Conservation (phyloP, 2,329 filamentous ascomycete species). For the Fusarium sarcochroum region DNA sequence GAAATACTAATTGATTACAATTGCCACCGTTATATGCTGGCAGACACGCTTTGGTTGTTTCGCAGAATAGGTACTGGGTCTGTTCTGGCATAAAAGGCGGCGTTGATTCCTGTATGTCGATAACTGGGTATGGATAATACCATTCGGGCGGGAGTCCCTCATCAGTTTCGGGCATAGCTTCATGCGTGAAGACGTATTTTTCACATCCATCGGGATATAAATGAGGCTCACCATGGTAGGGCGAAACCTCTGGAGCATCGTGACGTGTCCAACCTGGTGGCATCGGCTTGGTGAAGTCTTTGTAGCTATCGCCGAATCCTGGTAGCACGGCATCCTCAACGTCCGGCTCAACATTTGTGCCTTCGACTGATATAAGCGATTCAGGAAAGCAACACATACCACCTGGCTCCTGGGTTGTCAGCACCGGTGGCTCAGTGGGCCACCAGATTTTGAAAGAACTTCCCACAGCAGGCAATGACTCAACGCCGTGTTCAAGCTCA, state of each 20-base stretch:
- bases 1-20: neutral
- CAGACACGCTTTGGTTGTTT: conserved; percentile 3
- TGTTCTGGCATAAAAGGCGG: conserved; percentile 18
- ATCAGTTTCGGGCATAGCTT: neutral
- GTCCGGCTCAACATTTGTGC: too few species aligned
- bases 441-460: too few species aligned
- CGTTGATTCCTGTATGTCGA: conserved; percentile 10
- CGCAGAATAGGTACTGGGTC: conserved; percentile 20
- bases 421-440: too few species aligned
- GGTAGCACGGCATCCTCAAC: too few species aligned
- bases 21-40: neutral
- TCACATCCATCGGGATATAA: conserved; percentile 11
- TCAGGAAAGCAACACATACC: too few species aligned
- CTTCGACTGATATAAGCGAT: too few species aligned
- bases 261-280: conserved; percentile 19
- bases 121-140: conserved; percentile 23
- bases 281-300: neutral
- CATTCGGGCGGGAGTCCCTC: neutral
- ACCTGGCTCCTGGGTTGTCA: too few species aligned
- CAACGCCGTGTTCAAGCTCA: too few species aligned
- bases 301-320: neutral
- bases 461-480: too few species aligned
- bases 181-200: conserved; percentile 2
- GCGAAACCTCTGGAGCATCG: neutral
- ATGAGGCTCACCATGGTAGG: neutral